These are phyloP conservation scores for Mycena filopes DNA, from an alignment of 768 basidiomycete genomes.

Conservation along the genomic window DNA sequence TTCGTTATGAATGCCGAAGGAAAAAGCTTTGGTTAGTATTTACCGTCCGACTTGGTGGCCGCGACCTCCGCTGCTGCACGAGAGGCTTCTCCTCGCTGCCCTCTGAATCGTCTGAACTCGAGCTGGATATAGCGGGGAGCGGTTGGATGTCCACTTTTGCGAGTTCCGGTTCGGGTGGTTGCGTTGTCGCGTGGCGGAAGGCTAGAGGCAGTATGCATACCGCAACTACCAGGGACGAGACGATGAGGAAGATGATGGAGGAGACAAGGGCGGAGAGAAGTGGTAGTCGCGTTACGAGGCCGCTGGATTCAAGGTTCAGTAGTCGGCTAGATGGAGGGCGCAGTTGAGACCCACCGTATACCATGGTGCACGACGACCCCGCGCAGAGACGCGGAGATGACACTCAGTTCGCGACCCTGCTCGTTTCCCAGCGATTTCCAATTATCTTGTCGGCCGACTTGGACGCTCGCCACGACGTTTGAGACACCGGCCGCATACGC, in stretches of 20 bases:
- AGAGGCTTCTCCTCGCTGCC: conserved; percentile 22
- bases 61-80: conserved; percentile 12
- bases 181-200: conserved; percentile 34
- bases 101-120: conserved; percentile 30
- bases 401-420: conserved; percentile 77
- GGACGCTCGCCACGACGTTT: conserved; percentile 66
- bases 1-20: not conserved
- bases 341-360: conserved; percentile 62
- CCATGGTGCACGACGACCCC: conserved; percentile 76
- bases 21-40: not conserved
- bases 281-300: conserved; percentile 77
- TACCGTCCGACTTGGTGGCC: conserved; percentile 29
- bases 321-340: not conserved
- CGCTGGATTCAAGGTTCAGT: conserved; percentile 52
- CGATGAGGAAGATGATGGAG: conserved; percentile 56
- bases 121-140: conserved; percentile 18
- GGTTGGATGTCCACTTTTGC: conserved; percentile 11
- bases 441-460: conserved; percentile 77
- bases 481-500: conserved; percentile 62
- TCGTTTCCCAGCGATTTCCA: conserved; percentile 80
- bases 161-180: conserved; percentile 18
- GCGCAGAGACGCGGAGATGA: conserved; percentile 67
- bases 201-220: conserved; percentile 63
- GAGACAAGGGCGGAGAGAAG: conserved; percentile 61
- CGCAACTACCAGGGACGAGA: conserved; percentile 58